Evolutionary conservation across 169 alveolate genomes (phyloP).

Genomic region (Plasmodium ovale): DNA sequence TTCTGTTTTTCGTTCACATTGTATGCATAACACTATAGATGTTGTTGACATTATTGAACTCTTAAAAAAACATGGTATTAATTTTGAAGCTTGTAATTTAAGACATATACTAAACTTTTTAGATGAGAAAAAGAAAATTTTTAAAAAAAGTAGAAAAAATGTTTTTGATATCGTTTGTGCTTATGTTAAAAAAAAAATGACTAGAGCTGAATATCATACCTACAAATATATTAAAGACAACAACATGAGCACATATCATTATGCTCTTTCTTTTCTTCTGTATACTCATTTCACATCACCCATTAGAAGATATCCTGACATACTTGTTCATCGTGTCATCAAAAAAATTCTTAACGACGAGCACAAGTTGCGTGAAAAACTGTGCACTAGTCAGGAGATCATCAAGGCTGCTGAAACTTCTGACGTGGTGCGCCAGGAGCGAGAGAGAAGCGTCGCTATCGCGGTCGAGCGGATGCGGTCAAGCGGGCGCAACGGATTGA

Average conservation of each 20-base stretch:
- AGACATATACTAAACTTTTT: conserved; percentile 30
- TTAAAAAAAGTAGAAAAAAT: conserved; percentile 27
- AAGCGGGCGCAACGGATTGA: too few species aligned
- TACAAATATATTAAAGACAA: conserved; percentile 56
- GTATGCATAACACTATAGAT: conserved; percentile 25
- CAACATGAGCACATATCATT: conserved; percentile 84
- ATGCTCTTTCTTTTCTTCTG: conserved; percentile 87
- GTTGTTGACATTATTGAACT: conserved; percentile 52
- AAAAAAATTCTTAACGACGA: conserved; percentile 85
- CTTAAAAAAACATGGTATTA: conserved; percentile 46
- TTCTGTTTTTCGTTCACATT: conserved; percentile 60
- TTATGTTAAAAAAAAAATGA: conserved; percentile 66
- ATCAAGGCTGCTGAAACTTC: conserved; percentile 16
- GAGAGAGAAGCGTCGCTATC: not conserved
- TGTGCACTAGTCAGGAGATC: conserved; percentile 53
- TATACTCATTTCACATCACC: conserved; percentile 94
- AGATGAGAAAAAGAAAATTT: conserved; percentile 16
- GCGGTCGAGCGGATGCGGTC: too few species aligned
- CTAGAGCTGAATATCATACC: conserved; percentile 71
- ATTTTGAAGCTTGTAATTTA: conserved; percentile 20
- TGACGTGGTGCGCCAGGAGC: conserved; percentile 21
- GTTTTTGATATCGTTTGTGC: conserved; percentile 57
- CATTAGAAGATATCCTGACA: conserved; percentile 91
- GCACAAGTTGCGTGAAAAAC: conserved; percentile 2
- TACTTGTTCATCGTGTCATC: conserved; percentile 89